phyloP scores from a whole-genome alignment of 805 yeast genomes.

The Starmerella vaccinii region DNA sequence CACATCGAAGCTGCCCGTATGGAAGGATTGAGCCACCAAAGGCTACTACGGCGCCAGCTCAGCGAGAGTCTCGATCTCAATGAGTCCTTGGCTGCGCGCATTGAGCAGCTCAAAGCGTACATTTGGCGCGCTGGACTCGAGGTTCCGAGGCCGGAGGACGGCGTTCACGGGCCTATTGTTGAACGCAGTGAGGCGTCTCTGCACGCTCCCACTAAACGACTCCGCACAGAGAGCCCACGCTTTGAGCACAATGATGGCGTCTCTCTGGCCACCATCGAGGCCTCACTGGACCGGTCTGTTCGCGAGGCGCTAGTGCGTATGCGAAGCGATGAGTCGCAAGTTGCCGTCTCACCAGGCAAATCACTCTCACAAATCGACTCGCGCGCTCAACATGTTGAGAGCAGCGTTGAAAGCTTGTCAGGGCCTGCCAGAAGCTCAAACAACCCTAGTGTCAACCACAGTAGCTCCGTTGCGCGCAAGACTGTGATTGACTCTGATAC shows the following conservation, averaged over 20 bases:
- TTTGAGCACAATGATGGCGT: neutral
- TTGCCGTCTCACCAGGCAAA: neutral
- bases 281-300: neutral
- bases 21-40: slow-evolving; percentile 4
- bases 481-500: no score
- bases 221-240: neutral
- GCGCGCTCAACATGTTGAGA: neutral
- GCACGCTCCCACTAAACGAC: neutral
- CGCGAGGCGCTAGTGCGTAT: neutral
- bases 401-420: neutral
- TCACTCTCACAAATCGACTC: neutral
- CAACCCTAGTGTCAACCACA: no score
- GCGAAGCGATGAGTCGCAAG: neutral
- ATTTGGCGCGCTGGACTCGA: slow-evolving; percentile 15
- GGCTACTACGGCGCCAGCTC: slow-evolving; percentile 15
- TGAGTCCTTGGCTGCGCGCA: slow-evolving; percentile 8
- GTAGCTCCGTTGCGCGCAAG: no score
- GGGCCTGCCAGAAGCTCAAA: neutral
- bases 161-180: slow-evolving; percentile 13
- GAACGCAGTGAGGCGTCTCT: neutral
- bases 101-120: slow-evolving; percentile 15
- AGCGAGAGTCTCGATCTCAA: slow-evolving; percentile 11
- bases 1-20: neutral
- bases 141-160: slow-evolving; percentile 15
- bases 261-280: neutral